A percentile compares a stretch with the other conserved stretches of the same genome.
Evolutionary conservation across 208 protist genomes (phyloP).

Genomic region (Leishmania arabica): DNA sequence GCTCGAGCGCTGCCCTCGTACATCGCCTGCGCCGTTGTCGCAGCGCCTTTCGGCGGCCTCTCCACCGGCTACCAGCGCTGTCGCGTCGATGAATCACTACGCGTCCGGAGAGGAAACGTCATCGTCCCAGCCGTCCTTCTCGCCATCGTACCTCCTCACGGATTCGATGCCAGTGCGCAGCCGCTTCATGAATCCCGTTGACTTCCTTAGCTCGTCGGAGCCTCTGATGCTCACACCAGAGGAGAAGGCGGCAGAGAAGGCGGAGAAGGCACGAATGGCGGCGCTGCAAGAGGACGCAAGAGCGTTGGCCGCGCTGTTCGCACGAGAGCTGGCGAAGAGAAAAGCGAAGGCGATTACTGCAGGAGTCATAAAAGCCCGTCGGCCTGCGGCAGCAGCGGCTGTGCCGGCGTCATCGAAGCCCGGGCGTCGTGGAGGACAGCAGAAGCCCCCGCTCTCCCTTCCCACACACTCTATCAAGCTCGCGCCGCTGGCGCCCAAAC

Average conservation of each 20-base stretch:
- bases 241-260: conserved; percentile 18
- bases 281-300: conserved; percentile 8
- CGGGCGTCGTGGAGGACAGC: background rate
- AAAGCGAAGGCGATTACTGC: background rate
- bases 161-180: conserved; percentile 26
- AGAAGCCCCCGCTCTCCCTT: background rate
- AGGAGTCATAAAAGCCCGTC: background rate
- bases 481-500: background rate
- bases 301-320: conserved; percentile 3
- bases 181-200: conserved; percentile 22
- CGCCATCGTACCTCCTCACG: conserved; percentile 12
- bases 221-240: conserved; percentile 24
- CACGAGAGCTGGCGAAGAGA: conserved; percentile 3
- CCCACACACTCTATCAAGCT: background rate
- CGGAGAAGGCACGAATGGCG: background rate
- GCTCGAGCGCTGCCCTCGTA: background rate
- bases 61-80: background rate
- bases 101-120: background rate
- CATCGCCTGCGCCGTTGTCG: background rate
- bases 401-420: conserved; percentile 1
- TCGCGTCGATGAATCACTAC: background rate
- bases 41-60: background rate
- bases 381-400: background rate
- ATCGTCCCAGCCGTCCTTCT: conserved; percentile 5
- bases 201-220: conserved; percentile 35